A percentile compares a stretch with the other conserved stretches of the same genome.
Evolutionary conservation across 805 yeast genomes (phyloP).

Genomic region (Barnettozyma pratensis): DNA sequence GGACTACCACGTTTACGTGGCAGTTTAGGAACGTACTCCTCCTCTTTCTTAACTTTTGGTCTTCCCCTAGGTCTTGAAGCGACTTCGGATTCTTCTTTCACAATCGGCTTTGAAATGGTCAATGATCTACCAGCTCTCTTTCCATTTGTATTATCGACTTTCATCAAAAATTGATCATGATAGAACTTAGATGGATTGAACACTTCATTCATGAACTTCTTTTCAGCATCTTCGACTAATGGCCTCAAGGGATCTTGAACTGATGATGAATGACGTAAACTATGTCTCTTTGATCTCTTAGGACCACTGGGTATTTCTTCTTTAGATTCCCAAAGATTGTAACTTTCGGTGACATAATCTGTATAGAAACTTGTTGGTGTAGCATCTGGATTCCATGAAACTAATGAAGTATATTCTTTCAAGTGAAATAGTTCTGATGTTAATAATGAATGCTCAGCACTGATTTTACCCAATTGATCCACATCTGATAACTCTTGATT

Average conservation of each 20-base stretch:
- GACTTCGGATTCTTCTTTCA: neutral
- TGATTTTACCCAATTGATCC: conserved; percentile 37
- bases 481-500: conserved; percentile 11
- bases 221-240: conserved; percentile 11
- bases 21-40: neutral
- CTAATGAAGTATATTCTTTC: conserved; percentile 53
- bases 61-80: neutral
- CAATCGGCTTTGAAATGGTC: neutral
- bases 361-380: conserved; percentile 32
- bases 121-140: neutral
- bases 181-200: conserved; percentile 20
- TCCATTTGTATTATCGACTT: neutral
- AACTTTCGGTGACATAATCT: conserved; percentile 16
- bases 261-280: conserved; percentile 13
- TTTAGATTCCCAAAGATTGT: conserved; percentile 23
- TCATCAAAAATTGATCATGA: conserved; percentile 16
- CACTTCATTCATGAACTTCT: conserved; percentile 12
- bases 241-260: conserved; percentile 15
- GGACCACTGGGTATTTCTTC: conserved; percentile 3
- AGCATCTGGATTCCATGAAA: conserved; percentile 54
- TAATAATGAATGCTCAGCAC: conserved; percentile 41
- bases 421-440: conserved; percentile 62
- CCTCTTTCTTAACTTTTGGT: neutral
- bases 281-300: conserved; percentile 19
- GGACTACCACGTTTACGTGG: neutral